Percentiles rank a stretch among this genome's conserved stretches.
Conservation (phyloP, 805 yeast species). For the Yamadazyma nakazawae region DNA sequence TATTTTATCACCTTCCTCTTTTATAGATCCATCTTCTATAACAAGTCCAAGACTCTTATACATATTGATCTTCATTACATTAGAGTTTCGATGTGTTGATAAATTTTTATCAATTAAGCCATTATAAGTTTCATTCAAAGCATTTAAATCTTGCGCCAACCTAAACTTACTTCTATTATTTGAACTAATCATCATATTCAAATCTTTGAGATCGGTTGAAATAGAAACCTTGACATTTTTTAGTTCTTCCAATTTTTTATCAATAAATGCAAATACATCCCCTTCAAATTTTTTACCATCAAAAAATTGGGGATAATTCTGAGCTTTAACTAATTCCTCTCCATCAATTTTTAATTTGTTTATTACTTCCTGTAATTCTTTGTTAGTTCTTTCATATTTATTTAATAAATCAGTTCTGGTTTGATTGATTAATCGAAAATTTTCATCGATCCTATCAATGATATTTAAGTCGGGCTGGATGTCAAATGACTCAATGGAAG, state of each 20-base stretch:
- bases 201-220: constrained; percentile 51
- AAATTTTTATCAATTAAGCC: constrained; percentile 30
- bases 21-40: constrained; percentile 16
- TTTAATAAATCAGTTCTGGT: constrained; percentile 25
- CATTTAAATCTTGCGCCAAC: constrained; percentile 34
- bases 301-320: constrained; percentile 14
- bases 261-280: constrained; percentile 1
- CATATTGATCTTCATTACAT: constrained; percentile 52
- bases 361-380: constrained; percentile 12
- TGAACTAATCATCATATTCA: constrained; percentile 41
- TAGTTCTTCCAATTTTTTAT: constrained; percentile 37
- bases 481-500: constrained; percentile 48
- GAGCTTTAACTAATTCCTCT: constrained; percentile 18
- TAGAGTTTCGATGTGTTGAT: constrained; percentile 39
- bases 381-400: constrained; percentile 7
- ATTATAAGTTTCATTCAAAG: constrained; percentile 26
- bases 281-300: constrained; percentile 3
- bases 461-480: constrained; percentile 49
- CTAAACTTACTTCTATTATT: constrained; percentile 32
- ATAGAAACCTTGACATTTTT: constrained; percentile 39
- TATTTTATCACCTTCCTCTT: constrained; percentile 25
- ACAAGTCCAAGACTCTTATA: constrained; percentile 59
- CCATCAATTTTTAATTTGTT: constrained; percentile 13
- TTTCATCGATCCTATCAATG: constrained; percentile 42
- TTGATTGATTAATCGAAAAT: constrained; percentile 26